Base-by-base conservation (phyloP, 768 basidiomycete genomes). In the Strobilomyces dryophilus region DNA sequence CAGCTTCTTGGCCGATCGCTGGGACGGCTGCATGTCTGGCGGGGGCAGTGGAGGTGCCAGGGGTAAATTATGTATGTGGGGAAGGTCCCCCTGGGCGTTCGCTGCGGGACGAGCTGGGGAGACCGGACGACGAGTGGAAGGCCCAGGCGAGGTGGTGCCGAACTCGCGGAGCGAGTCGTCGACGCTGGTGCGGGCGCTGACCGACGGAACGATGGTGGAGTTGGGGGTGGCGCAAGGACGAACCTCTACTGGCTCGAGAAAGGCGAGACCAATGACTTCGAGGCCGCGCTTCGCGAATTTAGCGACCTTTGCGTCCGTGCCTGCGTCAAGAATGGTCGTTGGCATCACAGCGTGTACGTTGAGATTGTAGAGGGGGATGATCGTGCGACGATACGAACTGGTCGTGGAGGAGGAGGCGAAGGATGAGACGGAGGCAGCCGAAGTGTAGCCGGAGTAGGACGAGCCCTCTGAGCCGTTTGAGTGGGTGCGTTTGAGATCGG, bases 321-420 rank as follows among this genome's bases (percentile, higher is more conserved):
- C 92, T 0, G 92, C 92, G 63, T 94, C 92, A 27, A 90, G 80
- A 51, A 94, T 85, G 34, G 83, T 81, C 61, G 92, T 94, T 12
- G 89, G 84, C 77, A 92, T 78, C 46, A 94, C 87, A 56, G 90
- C 87, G 67, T 95, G 92, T 1, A 90, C 90, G 54, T 88, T 85
- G 20, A 95, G 78, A 63, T 92, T 93, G 71, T 93, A 92, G 3
- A 94, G 73, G 0, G 92, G 90, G 51, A 92, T 84, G 63, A 93
- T 92, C 66, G 80, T 83, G 53, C 89, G 79, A n/a, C 87, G 76
- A 27, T 75, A 74, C 11, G 74, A 72, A 10, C 74, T 57, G n/a
- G 73, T 65, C 0, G 80, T 77, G 5, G 77, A 67, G 1, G 76
- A 69, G 18, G 78, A 74, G 24, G 68, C 52, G 18, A 72, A 68